phyloP scores from a whole-genome alignment of 805 yeast species.

The Metschnikowia drakensbergensis region DNA sequence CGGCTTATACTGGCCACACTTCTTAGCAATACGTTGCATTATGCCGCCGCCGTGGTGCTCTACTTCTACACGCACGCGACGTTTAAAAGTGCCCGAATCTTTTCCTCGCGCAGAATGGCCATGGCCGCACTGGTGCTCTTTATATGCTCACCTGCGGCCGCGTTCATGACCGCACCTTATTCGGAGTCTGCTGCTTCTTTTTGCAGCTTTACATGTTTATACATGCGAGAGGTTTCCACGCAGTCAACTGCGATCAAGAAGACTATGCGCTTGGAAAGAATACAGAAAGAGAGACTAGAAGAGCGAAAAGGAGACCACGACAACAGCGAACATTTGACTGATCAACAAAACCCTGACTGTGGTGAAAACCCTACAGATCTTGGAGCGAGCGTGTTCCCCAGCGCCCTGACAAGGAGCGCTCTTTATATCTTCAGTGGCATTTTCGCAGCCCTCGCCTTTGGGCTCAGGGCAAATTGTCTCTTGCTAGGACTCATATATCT shows the following conservation, averaged over 20 bases:
- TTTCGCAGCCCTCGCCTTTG: slow-evolving; percentile 52
- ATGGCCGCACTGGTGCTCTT: slow-evolving; percentile 38
- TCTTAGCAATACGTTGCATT: slow-evolving; percentile 52
- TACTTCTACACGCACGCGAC: slow-evolving; percentile 43
- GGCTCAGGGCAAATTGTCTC: slow-evolving; percentile 73
- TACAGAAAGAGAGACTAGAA: no score
- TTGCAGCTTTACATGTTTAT: slow-evolving; percentile 54
- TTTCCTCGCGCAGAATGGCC: slow-evolving; percentile 19
- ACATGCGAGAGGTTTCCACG: slow-evolving; percentile 40
- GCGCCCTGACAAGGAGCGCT: background rate
- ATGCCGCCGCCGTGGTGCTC: slow-evolving; percentile 44
- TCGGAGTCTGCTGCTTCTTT: slow-evolving; percentile 71
- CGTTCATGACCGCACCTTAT: slow-evolving; percentile 70
- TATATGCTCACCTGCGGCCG: slow-evolving; percentile 72
- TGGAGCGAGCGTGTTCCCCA: background rate
- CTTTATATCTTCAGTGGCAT: slow-evolving; percentile 48
- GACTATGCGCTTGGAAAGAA: background rate
- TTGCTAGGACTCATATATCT: slow-evolving; percentile 66
- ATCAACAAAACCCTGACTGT: no score
- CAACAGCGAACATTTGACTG: no score
- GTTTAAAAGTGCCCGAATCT: slow-evolving; percentile 19
- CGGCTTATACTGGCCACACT: slow-evolving; percentile 31
- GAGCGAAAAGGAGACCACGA: no score
- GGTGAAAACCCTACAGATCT: no score
- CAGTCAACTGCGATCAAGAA: background rate